Conservation (phyloP, 2,329 filamentous ascomycete species). For the Aspergillus udagawae region DNA sequence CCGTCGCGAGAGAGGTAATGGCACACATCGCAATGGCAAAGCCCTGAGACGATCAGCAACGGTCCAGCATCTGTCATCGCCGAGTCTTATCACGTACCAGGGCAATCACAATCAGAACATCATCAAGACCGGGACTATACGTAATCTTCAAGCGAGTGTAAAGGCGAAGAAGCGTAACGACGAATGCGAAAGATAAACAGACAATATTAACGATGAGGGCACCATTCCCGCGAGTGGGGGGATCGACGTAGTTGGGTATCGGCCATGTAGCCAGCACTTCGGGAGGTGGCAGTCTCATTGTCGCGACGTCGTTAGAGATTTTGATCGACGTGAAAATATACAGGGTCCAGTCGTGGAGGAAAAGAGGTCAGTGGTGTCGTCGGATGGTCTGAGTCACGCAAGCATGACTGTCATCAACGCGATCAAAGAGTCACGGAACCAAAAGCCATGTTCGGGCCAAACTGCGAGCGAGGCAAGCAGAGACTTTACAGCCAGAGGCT, state of each 20-base stretch:
- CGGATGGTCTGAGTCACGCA: background rate
- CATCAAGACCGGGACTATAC: constrained; percentile 46
- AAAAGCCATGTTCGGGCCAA: background rate
- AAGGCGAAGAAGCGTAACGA: constrained; percentile 42
- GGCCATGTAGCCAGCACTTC: constrained; percentile 45
- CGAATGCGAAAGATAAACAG: constrained; percentile 36
- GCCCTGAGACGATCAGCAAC: constrained; percentile 9
- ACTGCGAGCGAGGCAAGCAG: background rate
- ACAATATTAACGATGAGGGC: constrained; percentile 42
- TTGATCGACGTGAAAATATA: background rate
- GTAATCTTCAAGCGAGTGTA: constrained; percentile 46
- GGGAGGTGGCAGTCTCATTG: constrained; percentile 40
- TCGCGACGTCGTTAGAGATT: constrained; percentile 6
- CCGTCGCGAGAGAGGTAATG: constrained; percentile 29
- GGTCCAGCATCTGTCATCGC: background rate
- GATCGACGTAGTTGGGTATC: constrained; percentile 45
- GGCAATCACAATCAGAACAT: constrained; percentile 43
- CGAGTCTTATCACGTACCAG: constrained; percentile 26
- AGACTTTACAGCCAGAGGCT: background rate
- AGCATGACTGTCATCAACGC: background rate
- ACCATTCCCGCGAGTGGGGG: constrained; percentile 41
- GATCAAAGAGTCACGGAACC: background rate
- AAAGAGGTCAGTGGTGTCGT: background rate
- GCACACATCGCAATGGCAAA: constrained; percentile 36
- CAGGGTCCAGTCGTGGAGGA: background rate